Evolutionary conservation across 2,329 filamentous ascomycete genomes (phyloP), one percentile per base, ranked within the genome.

Genomic region (Xylaria sp.): DNA sequence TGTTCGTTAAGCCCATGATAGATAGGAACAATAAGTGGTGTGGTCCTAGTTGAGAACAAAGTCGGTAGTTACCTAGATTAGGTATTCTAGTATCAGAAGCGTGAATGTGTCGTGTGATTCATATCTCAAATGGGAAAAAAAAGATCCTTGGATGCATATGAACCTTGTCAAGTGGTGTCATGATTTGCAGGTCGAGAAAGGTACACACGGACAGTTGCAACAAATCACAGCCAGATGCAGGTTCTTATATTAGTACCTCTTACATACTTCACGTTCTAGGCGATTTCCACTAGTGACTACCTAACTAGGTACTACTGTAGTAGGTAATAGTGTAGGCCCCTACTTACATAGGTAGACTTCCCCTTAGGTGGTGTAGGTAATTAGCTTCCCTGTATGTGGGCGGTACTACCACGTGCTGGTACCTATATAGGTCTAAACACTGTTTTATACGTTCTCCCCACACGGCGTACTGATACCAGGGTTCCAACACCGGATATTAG

Each of bases 41-140:
- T 42, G 39, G 39, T 42, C 12, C 4, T n/a, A n/a, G n/a, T n/a
- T 47, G 14, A n/a, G 14, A n/a, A 4, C 5, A 19, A 17, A 17
- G 14, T 34, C 4, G 32, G 9, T 34, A 19, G 42, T n/a, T n/a
- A n/a, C n/a, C n/a, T n/a, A n/a, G n/a, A n/a, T n/a, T n/a, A n/a
- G n/a, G n/a, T n/a, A n/a, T n/a, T n/a, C 4, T 5, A 47, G 42
- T 47, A n/a, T n/a, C 12, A 12, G 14, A 19, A 19, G 24, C 12
- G 21, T 39, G 17, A 65, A 51, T 61, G 32, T 34, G 59, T 69
- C 67, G 62, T 58, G 63, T 66, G 63, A 66, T 60, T 6, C 36
- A 62, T 63, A 19, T 4, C 67, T 56, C 17, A 48, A 66, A 63
- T 60, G 45, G 58, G 54, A 60, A 55, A 59, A 39, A 11, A 42